A percentile compares a stretch with the other conserved stretches of the same genome.
These are phyloP conservation scores for Talaromyces pinophilus DNA, from an alignment of 2,329 filamentous ascomycete genomes.

Conservation along the genomic window DNA sequence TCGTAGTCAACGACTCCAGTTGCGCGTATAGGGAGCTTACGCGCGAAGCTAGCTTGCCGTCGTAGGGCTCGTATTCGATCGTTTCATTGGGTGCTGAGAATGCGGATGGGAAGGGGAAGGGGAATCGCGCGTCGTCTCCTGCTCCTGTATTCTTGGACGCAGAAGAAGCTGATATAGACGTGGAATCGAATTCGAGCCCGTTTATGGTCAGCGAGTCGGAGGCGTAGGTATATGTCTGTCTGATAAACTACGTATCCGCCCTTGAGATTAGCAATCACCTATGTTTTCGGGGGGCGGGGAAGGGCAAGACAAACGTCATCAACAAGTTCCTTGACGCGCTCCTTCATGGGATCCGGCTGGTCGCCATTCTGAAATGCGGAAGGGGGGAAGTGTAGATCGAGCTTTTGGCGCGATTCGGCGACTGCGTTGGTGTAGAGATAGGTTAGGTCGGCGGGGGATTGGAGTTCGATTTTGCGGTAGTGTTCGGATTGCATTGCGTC, in stretches of 20 bases:
- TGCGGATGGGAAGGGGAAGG: conserved; percentile 35
- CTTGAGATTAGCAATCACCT: background rate
- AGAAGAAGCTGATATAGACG: background rate
- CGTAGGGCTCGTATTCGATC: conserved; percentile 52
- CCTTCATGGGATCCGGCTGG: conserved; percentile 46
- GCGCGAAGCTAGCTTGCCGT: conserved; percentile 45
- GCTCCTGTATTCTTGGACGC: background rate
- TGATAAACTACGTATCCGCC: conserved; percentile 42
- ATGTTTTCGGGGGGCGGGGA: background rate
- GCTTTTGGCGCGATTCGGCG: conserved; percentile 48
- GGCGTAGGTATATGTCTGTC: conserved; percentile 46
- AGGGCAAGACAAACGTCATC: conserved; percentile 36
- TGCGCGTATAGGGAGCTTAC: conserved; percentile 50
- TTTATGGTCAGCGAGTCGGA: conserved; percentile 51
- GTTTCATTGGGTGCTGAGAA: conserved; percentile 43
- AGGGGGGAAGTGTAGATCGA: conserved; percentile 52
- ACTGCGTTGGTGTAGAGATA: conserved; percentile 52
- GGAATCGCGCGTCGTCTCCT: background rate
- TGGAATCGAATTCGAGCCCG: conserved; percentile 43
- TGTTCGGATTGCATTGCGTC: conserved; percentile 28
- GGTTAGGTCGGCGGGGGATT: conserved; percentile 51
- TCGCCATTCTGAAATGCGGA: conserved; percentile 40
- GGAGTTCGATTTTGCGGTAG: conserved; percentile 55
- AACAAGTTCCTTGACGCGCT: conserved; percentile 45
- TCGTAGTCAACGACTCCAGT: conserved; percentile 50